Conservation (phyloP, 495 filamentous ascomycete species). For the Extremus antarcticus region DNA sequence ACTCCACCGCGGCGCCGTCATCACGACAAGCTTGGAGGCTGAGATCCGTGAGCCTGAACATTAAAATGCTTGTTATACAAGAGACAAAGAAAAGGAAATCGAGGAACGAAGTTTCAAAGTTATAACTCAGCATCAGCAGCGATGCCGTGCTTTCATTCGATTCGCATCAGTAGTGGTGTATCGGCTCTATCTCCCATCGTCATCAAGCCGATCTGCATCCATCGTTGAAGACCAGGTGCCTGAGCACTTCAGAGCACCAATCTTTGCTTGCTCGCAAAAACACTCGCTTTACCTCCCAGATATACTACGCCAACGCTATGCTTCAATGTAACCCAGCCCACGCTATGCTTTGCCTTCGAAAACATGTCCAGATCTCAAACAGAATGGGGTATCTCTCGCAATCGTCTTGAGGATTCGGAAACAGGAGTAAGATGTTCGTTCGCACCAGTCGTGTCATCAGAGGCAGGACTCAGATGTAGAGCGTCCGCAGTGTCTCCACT, state of each 20-base stretch:
- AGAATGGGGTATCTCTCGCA: constrained; percentile 2
- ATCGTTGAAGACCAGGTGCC: background rate
- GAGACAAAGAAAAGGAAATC: background rate
- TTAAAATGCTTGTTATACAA: too few relatives aligned
- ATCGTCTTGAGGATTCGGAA: background rate
- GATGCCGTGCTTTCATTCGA: background rate
- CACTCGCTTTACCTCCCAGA: background rate
- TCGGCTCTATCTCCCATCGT: too few relatives aligned
- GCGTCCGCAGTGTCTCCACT: constrained; percentile 20
- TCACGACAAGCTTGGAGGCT: too few relatives aligned
- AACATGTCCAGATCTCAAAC: background rate
- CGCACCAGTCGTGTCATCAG: too few relatives aligned
- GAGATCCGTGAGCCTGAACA: too few relatives aligned
- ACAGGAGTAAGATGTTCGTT: background rate
- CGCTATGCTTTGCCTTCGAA: background rate
- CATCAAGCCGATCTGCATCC: background rate
- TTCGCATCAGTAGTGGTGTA: background rate
- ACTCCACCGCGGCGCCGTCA: too few relatives aligned
- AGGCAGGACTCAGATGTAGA: constrained; percentile 19
- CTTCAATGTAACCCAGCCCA: background rate
- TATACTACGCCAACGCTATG: constrained; percentile 3
- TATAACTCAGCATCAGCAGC: background rate
- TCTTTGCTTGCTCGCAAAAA: background rate
- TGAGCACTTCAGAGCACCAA: constrained; percentile 4
- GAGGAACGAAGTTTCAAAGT: too few relatives aligned